Percentiles rank a stretch among this genome's conserved stretches.
These are phyloP conservation scores for Saccharomyces hybrid DNA, from an alignment of 1,139 yeast genomes.

Conservation along the genomic window DNA sequence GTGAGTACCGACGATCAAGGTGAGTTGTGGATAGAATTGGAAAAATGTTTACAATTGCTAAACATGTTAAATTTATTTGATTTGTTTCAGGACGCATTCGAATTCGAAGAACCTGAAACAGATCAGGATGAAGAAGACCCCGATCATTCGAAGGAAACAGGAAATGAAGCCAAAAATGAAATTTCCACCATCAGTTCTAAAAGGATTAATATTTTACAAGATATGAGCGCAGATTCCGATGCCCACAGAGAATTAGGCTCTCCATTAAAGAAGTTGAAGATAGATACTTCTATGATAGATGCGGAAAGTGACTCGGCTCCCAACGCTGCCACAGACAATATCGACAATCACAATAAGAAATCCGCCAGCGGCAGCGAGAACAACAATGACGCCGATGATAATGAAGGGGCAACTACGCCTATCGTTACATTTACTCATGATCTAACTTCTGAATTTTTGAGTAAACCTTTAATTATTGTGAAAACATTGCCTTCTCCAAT, in stretches of 20 bases:
- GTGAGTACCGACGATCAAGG: conserved; percentile 25
- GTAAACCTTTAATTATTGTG: conserved; percentile 10
- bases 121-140: neutral
- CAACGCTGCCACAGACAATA: neutral
- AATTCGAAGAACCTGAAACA: conserved; percentile 1
- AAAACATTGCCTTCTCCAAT: conserved; percentile 2
- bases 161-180: too few species aligned
- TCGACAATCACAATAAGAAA: neutral
- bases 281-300: conserved; percentile 8
- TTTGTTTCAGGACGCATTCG: conserved; percentile 15
- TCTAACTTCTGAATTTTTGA: conserved; percentile 9
- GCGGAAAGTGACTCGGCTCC: neutral
- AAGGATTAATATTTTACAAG: conserved; percentile 5
- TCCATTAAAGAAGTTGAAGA: conserved; percentile 24
- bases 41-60: conserved; percentile 20
- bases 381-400: neutral
- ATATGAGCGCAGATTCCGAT: conserved; percentile 7
- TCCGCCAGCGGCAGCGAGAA: neutral
- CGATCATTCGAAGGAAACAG: neutral
- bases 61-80: conserved; percentile 13
- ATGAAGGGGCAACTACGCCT: conserved; percentile 4
- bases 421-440: conserved; percentile 21
- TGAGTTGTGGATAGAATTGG: conserved; percentile 26
- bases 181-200: too few species aligned
- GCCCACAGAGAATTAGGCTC: conserved; percentile 22